A percentile compares a stretch with the other conserved stretches of the same genome.
Conservation (phyloP, 805 yeast species). For the fission yeast (Schizosaccharomyces pombe) region DNA sequence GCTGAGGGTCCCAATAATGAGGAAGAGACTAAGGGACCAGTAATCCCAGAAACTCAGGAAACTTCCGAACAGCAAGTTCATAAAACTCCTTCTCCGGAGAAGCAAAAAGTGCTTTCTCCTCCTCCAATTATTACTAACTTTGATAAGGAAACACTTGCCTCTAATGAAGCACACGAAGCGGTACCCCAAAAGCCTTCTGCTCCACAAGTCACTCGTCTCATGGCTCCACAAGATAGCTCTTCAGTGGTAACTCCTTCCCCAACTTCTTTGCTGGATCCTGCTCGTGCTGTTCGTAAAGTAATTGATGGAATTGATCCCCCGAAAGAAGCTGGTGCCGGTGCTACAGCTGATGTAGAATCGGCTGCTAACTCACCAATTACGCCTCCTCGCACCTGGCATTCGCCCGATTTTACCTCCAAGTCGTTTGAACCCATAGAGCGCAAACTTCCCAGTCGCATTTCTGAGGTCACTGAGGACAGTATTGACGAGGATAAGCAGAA, state of each 20-base stretch:
- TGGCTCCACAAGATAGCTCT: background rate
- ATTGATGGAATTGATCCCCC: background rate
- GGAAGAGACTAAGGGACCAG: no score
- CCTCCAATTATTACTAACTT: background rate
- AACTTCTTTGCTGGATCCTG: conserved; percentile 6
- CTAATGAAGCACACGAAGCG: no score
- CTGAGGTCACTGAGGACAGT: background rate
- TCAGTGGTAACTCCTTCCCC: background rate
- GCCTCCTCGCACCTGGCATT: background rate
- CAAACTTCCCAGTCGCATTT: background rate
- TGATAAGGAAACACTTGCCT: background rate
- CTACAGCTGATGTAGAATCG: background rate
- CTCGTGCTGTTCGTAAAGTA: conserved; percentile 4
- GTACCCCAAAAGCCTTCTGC: no score
- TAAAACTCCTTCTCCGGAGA: no score
- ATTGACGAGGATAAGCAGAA: background rate
- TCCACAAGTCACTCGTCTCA: background rate
- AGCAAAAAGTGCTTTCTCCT: background rate
- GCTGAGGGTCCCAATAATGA: no score
- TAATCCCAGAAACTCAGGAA: background rate
- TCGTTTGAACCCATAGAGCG: background rate
- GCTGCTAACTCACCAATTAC: background rate
- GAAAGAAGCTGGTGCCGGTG: background rate
- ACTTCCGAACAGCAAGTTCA: no score
- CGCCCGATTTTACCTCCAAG: background rate